Evolutionary conservation across 805 yeast species (phyloP).

Genomic region (Komagataella phaffii): DNA sequence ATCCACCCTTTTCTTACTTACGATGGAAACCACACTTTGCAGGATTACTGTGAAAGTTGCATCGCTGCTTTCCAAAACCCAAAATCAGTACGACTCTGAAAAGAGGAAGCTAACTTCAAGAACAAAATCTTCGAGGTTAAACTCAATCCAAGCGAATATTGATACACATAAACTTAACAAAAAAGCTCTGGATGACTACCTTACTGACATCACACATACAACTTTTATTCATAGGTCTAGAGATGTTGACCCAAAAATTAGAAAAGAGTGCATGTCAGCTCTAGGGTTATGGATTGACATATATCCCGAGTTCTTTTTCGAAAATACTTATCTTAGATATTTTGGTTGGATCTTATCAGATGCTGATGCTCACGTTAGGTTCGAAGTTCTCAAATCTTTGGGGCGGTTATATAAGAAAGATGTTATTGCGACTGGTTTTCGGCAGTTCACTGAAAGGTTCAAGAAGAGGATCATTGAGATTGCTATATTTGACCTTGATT

Average conservation of each 20-base stretch:
- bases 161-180: conserved; percentile 31
- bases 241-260: conserved; percentile 60
- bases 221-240: conserved; percentile 68
- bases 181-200: conserved; percentile 36
- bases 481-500: conserved; percentile 40
- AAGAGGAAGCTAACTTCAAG: conserved; percentile 16
- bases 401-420: conserved; percentile 30
- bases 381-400: conserved; percentile 48
- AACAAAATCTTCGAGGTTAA: conserved; percentile 19
- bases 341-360: conserved; percentile 85
- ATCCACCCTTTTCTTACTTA: conserved; percentile 44
- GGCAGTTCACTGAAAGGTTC: conserved; percentile 70
- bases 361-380: conserved; percentile 41
- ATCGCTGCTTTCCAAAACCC: conserved; percentile 24
- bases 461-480: conserved; percentile 54
- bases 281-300: conserved; percentile 62
- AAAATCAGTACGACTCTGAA: conserved; percentile 26
- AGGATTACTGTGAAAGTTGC: conserved; percentile 25
- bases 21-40: conserved; percentile 50
- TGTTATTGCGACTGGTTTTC: conserved; percentile 43
- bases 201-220: conserved; percentile 52
- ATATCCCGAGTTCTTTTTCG: conserved; percentile 60
- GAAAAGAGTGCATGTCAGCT: conserved; percentile 52
- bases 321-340: conserved; percentile 57
- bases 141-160: conserved; percentile 29